These are phyloP conservation scores for Paramecium pentaurelia DNA, from an alignment of 73 alveolate genomes.

Conservation along the genomic window DNA sequence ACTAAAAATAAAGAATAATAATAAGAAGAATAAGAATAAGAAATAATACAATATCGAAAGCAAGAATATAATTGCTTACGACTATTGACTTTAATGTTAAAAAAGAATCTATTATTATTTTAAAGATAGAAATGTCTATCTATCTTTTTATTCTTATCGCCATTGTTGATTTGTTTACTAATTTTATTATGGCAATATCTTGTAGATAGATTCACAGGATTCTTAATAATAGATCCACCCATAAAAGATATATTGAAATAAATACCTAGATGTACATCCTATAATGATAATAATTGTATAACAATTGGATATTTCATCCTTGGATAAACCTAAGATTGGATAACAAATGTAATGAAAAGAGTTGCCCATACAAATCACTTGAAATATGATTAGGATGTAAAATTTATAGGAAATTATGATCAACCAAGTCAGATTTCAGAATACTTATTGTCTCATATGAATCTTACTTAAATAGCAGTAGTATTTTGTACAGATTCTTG, in stretches of 20 bases:
- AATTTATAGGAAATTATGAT: slow-evolving; percentile 23
- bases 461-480: slow-evolving; percentile 66
- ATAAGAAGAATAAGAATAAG: not conserved
- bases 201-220: slow-evolving; percentile 55
- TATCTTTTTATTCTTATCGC: slow-evolving; percentile 65
- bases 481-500: slow-evolving; percentile 66
- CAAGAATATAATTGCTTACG: not conserved
- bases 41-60: not conserved
- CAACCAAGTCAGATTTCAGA: slow-evolving; percentile 43
- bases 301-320: slow-evolving; percentile 79
- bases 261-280: slow-evolving; percentile 63
- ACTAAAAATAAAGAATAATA: not conserved
- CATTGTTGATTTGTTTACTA: slow-evolving; percentile 59
- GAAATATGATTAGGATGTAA: slow-evolving; percentile 60
- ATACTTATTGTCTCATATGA: slow-evolving; percentile 47
- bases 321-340: slow-evolving; percentile 50
- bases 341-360: slow-evolving; percentile 55
- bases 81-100: slow-evolving; percentile 17
- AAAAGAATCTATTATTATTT: slow-evolving; percentile 33
- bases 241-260: slow-evolving; percentile 40
- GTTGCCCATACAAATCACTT: slow-evolving; percentile 60
- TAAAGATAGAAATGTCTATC: slow-evolving; percentile 46
- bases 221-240: slow-evolving; percentile 63
- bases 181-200: slow-evolving; percentile 60
- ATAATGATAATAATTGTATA: slow-evolving; percentile 57